Percentiles rank a stretch among this genome's conserved stretches.
phyloP scores from a whole-genome alignment of 176 grass and related monocot species.

The Oryza glumipatula region DNA sequence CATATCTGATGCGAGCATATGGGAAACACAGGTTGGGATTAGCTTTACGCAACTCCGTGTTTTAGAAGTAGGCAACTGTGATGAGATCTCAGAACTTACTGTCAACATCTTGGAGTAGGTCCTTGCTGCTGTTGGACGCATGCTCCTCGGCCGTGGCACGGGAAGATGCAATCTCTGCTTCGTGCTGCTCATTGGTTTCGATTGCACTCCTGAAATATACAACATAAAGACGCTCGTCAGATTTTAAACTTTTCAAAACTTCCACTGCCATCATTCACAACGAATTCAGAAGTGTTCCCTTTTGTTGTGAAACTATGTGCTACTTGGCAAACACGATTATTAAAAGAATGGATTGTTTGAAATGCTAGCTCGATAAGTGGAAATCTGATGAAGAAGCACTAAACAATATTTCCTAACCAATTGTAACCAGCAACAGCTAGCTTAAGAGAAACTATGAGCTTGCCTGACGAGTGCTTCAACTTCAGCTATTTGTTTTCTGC shows the following conservation, averaged over 20 bases:
- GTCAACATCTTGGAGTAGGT: slow-evolving; percentile 67
- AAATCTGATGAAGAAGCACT: not conserved
- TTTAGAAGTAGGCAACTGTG: not conserved
- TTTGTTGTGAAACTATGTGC: not conserved
- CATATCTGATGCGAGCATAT: slow-evolving; percentile 44
- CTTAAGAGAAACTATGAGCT: slow-evolving; percentile 3
- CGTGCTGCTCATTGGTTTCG: slow-evolving; percentile 73
- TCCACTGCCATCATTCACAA: not conserved
- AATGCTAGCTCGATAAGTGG: not conserved
- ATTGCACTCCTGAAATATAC: slow-evolving; percentile 60
- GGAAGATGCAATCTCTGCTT: slow-evolving; percentile 65
- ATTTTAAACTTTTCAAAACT: not conserved
- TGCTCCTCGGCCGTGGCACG: slow-evolving; percentile 59
- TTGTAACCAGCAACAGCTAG: not conserved
- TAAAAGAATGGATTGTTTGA: too few relatives aligned
- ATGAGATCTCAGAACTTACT: slow-evolving; percentile 46
- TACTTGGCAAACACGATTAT: not conserved
- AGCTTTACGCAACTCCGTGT: not conserved
- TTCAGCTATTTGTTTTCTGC: slow-evolving; percentile 74
- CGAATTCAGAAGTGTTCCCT: not conserved
- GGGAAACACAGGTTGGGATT: not conserved
- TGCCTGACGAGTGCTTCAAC: slow-evolving; percentile 82
- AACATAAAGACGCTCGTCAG: not conserved
- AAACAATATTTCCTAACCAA: not conserved
- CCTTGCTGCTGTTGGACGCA: slow-evolving; percentile 45